A percentile compares a stretch with the other conserved stretches of the same genome.
Evolutionary conservation across 1,139 yeast species (phyloP).

Genomic region (Zygosaccharomyces sapae): DNA sequence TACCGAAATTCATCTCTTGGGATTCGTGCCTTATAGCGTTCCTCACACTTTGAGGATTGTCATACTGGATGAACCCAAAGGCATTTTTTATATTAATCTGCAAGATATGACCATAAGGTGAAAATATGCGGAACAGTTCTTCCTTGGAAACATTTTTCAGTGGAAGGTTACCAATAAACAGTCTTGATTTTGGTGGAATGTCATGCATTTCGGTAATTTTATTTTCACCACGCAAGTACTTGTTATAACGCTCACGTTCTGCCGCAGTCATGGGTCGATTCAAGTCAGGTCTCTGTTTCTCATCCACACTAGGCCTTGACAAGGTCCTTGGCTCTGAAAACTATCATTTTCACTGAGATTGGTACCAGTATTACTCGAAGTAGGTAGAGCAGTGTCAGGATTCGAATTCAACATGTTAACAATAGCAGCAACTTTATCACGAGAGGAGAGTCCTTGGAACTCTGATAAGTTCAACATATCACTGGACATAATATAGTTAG

Average conservation of each 20-base stretch:
- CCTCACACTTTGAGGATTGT: constrained; percentile 57
- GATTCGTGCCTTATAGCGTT: constrained; percentile 67
- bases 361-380: constrained; percentile 15
- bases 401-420: constrained; percentile 32
- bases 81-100: constrained; percentile 78
- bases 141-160: constrained; percentile 64
- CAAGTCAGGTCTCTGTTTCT: constrained; percentile 55
- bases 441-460: constrained; percentile 39
- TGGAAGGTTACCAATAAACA: constrained; percentile 81
- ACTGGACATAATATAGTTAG: constrained; percentile 30
- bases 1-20: constrained; percentile 59
- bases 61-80: constrained; percentile 79
- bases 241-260: constrained; percentile 50
- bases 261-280: constrained; percentile 50
- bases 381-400: constrained; percentile 25
- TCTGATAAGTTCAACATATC: constrained; percentile 38
- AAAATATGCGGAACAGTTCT: constrained; percentile 66
- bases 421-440: constrained; percentile 39
- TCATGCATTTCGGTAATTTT: constrained; percentile 50
- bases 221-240: constrained; percentile 46
- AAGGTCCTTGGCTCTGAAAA: constrained; percentile 11
- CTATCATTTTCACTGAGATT: constrained; percentile 16
- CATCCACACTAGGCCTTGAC: constrained; percentile 41
- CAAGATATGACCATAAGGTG: constrained; percentile 67
- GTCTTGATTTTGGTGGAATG: constrained; percentile 72